Evolutionary conservation across 768 basidiomycete species (phyloP).

Genomic region (Rhizopogon vinicolor): DNA sequence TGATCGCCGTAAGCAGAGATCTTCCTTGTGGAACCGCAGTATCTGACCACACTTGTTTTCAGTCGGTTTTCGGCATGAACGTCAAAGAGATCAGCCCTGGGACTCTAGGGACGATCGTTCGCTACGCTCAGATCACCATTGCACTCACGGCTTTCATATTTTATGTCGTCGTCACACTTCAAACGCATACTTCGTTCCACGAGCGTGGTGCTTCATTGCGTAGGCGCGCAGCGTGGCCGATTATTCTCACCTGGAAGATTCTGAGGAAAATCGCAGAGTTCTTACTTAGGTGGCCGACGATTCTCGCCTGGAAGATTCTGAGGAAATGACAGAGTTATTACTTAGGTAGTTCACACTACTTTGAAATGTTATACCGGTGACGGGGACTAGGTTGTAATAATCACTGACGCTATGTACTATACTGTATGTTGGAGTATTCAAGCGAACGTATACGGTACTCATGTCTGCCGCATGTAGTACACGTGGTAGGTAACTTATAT

Average conservation of each 20-base stretch:
- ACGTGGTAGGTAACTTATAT: too few relatives aligned
- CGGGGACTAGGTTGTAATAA: too few relatives aligned
- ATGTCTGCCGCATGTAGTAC: too few relatives aligned
- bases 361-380: too few relatives aligned
- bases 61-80: slow-evolving; percentile 59
- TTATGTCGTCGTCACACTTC: slow-evolving; percentile 56
- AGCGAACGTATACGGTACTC: too few relatives aligned
- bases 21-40: neutral
- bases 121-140: slow-evolving; percentile 38
- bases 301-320: slow-evolving; percentile 1
- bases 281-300: slow-evolving; percentile 13
- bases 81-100: slow-evolving; percentile 37
- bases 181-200: slow-evolving; percentile 26
- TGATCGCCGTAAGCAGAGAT: slow-evolving; percentile 26
- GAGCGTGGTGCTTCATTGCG: slow-evolving; percentile 6
- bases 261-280: neutral
- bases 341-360: slow-evolving; percentile 10
- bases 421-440: too few relatives aligned
- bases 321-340: too few relatives aligned
- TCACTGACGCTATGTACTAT: too few relatives aligned
- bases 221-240: slow-evolving; percentile 20
- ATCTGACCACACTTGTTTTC: neutral
- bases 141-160: slow-evolving; percentile 43
- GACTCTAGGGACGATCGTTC: slow-evolving; percentile 25
- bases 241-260: slow-evolving; percentile 3